Base-by-base conservation (phyloP, 169 alveolate genomes). In the Plasmodium coatneyi region DNA sequence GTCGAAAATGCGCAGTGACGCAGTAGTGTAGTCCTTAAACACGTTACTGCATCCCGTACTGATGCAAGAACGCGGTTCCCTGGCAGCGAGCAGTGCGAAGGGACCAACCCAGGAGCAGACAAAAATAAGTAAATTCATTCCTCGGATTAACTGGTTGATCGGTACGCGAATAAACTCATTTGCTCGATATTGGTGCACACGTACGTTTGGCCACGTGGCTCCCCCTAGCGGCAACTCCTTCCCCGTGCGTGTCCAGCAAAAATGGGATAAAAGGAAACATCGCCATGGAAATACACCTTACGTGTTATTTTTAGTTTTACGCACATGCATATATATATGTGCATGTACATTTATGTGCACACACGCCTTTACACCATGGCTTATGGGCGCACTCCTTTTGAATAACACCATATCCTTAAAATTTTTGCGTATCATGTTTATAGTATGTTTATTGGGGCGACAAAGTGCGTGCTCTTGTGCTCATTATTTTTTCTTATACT, bases 1-100 rank as follows among this genome's bases (percentile, higher is more conserved):
- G 84, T 80, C 41, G 79, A 91, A 54, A 54, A 76, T 49, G 60
- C 52, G 28, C 84, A 76, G 71, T 86, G 60, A 86, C 25, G 32
- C 12, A 74, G 28, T 54, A 4, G 41, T 81, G 70, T 12, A 12
- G 22, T 3, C 22, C 12, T 49, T 66, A 66, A 19, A 66, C 76
- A 22, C 36, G 30, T 22, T 19, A 66, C 16, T 14, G 76, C n/a
- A 66, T 66, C 76, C 76, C 19, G 22, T 14, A 49, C 22, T 22
- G 22, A 49, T 14, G 19, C 22, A 49, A 49, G 60, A 49, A 14
- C 60, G 60, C 22, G 22, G 22, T 49, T 14, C 7, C 0, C 60
- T 49, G 22, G 6, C 60, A 3, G 22, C 22, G 60, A 49, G 60
- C 22, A 49, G 22, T 49, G 60, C 60, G 22, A 49, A 14, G 22